These are phyloP conservation scores for Aspergillus fructus DNA, from an alignment of 2,329 filamentous ascomycete species.

Conservation along the genomic window DNA sequence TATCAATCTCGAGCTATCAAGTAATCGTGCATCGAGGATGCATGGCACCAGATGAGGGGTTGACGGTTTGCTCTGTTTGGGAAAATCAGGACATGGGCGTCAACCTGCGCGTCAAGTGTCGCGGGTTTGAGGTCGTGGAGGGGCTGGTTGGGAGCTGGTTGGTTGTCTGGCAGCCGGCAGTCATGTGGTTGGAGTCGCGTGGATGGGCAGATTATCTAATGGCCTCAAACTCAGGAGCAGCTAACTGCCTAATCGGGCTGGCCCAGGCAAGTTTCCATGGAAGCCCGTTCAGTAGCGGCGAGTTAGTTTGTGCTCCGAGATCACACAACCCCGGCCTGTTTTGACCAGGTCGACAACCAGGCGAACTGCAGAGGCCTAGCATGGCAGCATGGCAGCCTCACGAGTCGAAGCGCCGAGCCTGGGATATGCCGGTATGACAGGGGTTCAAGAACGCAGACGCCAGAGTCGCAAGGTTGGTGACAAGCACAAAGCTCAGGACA, in stretches of 20 bases:
- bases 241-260: conserved; percentile 4
- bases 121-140: conserved; percentile 6
- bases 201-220: conserved; percentile 7
- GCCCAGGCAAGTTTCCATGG: background rate
- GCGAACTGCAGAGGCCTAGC: background rate
- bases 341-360: background rate
- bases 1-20: background rate
- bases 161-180: conserved; percentile 5
- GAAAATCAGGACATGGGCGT: background rate
- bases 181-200: conserved; percentile 17
- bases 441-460: conserved; percentile 6
- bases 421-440: background rate
- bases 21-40: too few relatives aligned
- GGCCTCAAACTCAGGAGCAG: background rate
- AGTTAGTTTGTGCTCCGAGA: background rate
- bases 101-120: background rate
- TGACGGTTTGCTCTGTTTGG: background rate
- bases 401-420: background rate
- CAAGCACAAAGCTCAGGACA: background rate
- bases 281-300: background rate
- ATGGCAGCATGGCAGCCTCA: too few relatives aligned
- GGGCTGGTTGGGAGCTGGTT: conserved; percentile 13
- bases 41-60: background rate
- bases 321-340: background rate
- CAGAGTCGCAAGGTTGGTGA: background rate